Base-by-base conservation (phyloP, 2,329 filamentous ascomycete species). In the Rosellinia necatrix region DNA sequence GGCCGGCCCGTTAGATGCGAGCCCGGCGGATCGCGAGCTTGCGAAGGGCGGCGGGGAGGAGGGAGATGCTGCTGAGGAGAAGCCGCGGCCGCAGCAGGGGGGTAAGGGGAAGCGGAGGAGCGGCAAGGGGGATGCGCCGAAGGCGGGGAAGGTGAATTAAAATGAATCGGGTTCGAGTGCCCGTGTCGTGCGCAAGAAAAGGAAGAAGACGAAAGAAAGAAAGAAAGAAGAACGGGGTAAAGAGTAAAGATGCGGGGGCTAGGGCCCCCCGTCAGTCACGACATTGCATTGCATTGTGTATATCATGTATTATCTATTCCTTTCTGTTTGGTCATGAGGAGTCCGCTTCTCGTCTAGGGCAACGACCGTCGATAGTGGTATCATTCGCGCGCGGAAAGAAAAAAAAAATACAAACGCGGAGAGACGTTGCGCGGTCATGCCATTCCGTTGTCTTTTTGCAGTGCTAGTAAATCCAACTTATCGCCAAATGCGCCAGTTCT, bases 21-120 rank as follows among this genome's bases (percentile, higher is more conserved):
- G 75, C 65, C 75, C 77, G 9, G 76, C 80, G 34, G 75, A 81
- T 66, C 69, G 75, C 62, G 70, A 71, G 5, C 64, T 80, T 15
- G 78, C 75, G 22, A 56, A 65, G 55, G 66, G 53, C 6, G 65
- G 66, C 1, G 46, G 47, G 19, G 52, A 58, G 17, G 32, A 48
- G 19, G 65, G n/a, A n/a, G n/a, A n/a, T n/a, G n/a, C n/a, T n/a
- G n/a, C n/a, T n/a, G 52, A 58, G 17, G 32, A 48, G 19, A 64
- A 68, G 50, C 60, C 66, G 29, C 74, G 71, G 63, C 68, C 74
- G 5, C 69, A 70, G 8, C 60, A 52, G 4, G 53, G 56, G 3
- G 72, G 71, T 5, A 68, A 74, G 49, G 65, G 70, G 53, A 72
- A 75, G n/a, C n/a, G n/a, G 56, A 54, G 50, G 7, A 71, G 68